A percentile compares a stretch with the other conserved stretches of the same genome.
Evolutionary conservation across 805 yeast genomes (phyloP).

Genomic region (Myxozyma nipponensis): DNA sequence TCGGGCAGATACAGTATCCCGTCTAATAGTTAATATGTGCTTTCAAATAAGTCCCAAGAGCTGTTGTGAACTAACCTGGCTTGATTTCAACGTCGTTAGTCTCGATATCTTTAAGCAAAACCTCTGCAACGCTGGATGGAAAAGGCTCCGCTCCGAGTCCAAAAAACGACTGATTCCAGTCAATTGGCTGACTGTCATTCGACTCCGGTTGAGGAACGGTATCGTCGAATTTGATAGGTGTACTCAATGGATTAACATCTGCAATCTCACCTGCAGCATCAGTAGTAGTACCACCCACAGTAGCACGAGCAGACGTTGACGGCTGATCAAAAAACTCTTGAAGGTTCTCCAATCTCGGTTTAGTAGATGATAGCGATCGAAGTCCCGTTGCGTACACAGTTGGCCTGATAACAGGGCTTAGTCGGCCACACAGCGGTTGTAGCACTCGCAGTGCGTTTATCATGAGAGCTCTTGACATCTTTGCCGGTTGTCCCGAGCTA

Average conservation of each 20-base stretch:
- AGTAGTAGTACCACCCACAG: neutral
- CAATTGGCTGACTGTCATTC: slow-evolving; percentile 25
- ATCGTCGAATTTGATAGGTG: neutral
- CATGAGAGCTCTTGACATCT: too few relatives aligned
- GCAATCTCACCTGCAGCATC: too few relatives aligned
- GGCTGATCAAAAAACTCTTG: neutral
- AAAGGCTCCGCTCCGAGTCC: slow-evolving; percentile 85
- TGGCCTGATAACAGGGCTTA: too few relatives aligned
- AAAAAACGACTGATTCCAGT: slow-evolving; percentile 85
- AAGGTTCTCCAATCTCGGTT: neutral
- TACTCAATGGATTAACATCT: neutral
- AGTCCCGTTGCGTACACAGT: too few relatives aligned
- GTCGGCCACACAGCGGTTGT: too few relatives aligned
- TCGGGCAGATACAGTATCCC: slow-evolving; percentile 91
- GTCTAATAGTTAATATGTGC: slow-evolving; percentile 52
- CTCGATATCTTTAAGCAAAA: slow-evolving; percentile 60
- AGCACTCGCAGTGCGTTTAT: too few relatives aligned
- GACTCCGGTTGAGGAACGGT: neutral
- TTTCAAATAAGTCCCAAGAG: neutral
- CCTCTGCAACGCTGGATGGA: slow-evolving; percentile 52
- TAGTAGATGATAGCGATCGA: neutral
- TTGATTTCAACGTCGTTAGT: slow-evolving; percentile 83
- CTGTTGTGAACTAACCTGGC: slow-evolving; percentile 43
- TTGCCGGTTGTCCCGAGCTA: too few relatives aligned
- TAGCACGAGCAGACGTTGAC: neutral